These are phyloP conservation scores for Salix caprea DNA, from an alignment of 345 rosid species.

Conservation along the genomic window DNA sequence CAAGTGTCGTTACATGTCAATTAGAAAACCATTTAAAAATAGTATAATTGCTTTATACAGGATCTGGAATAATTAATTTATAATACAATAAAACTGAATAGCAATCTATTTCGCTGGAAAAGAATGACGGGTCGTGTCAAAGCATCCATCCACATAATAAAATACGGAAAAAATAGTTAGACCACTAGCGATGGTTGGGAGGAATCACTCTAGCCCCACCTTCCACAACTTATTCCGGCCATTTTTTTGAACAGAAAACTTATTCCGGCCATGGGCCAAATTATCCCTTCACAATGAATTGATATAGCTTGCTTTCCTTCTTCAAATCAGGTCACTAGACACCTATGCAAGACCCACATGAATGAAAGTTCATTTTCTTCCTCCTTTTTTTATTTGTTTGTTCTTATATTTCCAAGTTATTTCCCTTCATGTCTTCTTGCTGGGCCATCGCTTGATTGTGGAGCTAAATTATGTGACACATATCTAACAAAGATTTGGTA, in stretches of 20 bases:
- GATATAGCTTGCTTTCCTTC: slow-evolving; percentile 18
- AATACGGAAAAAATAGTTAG: slow-evolving; percentile 2
- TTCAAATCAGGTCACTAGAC: slow-evolving; percentile 5
- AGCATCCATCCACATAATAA: slow-evolving; percentile 10
- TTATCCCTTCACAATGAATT: not conserved
- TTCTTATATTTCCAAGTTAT: slow-evolving; percentile 1
- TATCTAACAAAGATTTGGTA: slow-evolving; percentile 14
- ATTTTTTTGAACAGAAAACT: not conserved
- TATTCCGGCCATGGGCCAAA: slow-evolving; percentile 6
- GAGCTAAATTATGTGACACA: slow-evolving; percentile 8
- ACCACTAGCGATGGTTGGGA: slow-evolving; percentile 34
- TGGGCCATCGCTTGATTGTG: slow-evolving; percentile 14
- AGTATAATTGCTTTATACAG: not conserved
- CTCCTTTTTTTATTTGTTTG: slow-evolving; percentile 14
- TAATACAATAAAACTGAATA: not conserved
- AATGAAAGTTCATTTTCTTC: slow-evolving; percentile 8
- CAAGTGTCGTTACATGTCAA: too few species aligned
- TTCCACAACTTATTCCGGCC: not conserved
- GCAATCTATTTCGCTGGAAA: not conserved
- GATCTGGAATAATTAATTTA: not conserved
- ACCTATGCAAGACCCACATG: slow-evolving; percentile 8
- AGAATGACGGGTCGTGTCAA: slow-evolving; percentile 23
- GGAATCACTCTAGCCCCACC: slow-evolving; percentile 38
- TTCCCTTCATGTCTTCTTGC: slow-evolving; percentile 15
- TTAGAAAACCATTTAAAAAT: not conserved